Base-by-base conservation (phyloP, 1,139 yeast species). In the Citeromyces siamensis region DNA sequence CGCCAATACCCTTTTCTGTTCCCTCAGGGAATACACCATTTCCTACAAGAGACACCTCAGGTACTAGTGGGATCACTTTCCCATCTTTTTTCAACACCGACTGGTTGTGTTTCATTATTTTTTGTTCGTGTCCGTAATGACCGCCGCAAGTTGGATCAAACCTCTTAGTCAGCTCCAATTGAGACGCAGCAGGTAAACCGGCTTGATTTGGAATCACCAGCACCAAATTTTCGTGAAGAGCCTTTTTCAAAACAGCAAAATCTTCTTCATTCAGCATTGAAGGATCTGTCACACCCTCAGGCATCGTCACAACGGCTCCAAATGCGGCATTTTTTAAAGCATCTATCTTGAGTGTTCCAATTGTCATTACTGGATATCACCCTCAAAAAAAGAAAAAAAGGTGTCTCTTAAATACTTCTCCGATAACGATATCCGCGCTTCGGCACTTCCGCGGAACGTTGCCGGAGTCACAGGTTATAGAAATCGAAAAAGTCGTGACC, bases 21-120 rank as follows among this genome's bases (percentile, higher is more conserved):
- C 67, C 66, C 17, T 79, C 76, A 37, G 65, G 75, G 62, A 79
- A 78, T 2, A 57, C 56, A 8, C 95, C 94, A 51, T 84, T 88
- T 29, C 95, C 95, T 41, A 84, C 70, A 48, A 83, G 81, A 60
- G 84, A 93, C 18, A 84, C 94, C 54, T 84, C 94, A 3, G 95
- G 94, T 52, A 82, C 88, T 36, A 64, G 57, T 37, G 88, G 86
- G 32, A 83, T 84, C 3, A 86, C 70, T 41, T 71, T 69, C 32
- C 94, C 94, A 50, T 84, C 95, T 51, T 79, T 81, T 44, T 74
- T 74, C 44, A 84, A 68, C 21, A 84, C 84, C 3, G 88, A 77
- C 48, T 79, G 73, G 39, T 71, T 69, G 50, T 84, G 88, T 51
- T 90, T 75, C 58, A 83, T 82, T 43, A 81, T 82, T 53, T 81